Base-by-base conservation (phyloP, 306 rosid species). In the Pyrus communis region DNA sequence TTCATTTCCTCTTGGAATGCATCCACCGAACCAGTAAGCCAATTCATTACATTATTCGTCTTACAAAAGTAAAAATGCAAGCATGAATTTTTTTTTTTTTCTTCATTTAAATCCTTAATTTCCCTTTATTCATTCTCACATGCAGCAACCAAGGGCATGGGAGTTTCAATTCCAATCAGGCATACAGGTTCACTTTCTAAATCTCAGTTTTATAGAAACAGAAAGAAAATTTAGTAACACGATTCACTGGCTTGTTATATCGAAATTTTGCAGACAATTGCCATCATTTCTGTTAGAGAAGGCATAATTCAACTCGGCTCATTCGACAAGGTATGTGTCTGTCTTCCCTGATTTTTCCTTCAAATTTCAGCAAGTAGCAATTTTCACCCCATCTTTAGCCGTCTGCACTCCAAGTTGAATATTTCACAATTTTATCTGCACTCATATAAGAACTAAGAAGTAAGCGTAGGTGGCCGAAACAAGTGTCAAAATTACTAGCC, bases 101-200 rank as follows among this genome's bases (percentile, higher is more conserved):
- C 45, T 42, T 76, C 7, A 55, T 79, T 58, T 58, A 66, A 4
- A 33, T 64, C 52, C 62, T 61, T 19, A 25, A 54, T 55, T 23
- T 74, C 38, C 79, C 28, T 76, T 7, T 21, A 46, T 35, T 38
- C 21, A 65, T 43, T 60, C 38, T 75, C 62, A 61, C 33, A 38
- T 30, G 57, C 83, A 94, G 98, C 91, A 89, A 83, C 98, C 98
- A 73, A 85, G 85, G 60, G 97, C 96, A 22, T 94, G 97, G 98
- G 91, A 86, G 49, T 80, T 79, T 86, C 97, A 94, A 76, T 91
- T 91, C 87, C 85, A 80, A 76, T 87, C 97, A 60, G 98, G 98
- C 55, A 91, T 94, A 82, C 93, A 92, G 93, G 97, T 92, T 75
- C 75, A 61, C 43, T 58, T 70, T 75, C 45, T 27, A 82, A 69